These are phyloP conservation scores for Cronartium ribicola DNA, from an alignment of 1,284 basidiomycete genomes.

Conservation along the genomic window DNA sequence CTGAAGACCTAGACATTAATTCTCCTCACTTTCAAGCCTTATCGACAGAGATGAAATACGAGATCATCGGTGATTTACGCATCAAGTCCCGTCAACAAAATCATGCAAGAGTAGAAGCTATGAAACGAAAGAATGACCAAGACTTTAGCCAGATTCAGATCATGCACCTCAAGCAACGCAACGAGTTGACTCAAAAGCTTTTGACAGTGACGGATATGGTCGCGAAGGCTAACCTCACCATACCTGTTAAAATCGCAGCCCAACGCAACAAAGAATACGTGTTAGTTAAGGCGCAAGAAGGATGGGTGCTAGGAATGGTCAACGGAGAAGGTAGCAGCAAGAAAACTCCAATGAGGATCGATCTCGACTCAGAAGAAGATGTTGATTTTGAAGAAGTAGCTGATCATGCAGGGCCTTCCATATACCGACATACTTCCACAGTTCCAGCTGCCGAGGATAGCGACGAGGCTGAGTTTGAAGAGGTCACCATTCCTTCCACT, in stretches of 20 bases:
- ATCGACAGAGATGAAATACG: slow-evolving; percentile 94
- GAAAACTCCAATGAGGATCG: slow-evolving; percentile 80
- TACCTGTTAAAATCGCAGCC: slow-evolving; percentile 86
- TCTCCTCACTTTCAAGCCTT: slow-evolving; percentile 78
- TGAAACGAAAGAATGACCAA: slow-evolving; percentile 79
- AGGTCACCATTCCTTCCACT: slow-evolving; percentile 45
- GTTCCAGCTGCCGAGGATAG: slow-evolving; percentile 44
- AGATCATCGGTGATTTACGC: slow-evolving; percentile 92
- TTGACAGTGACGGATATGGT: slow-evolving; percentile 87
- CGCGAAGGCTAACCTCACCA: slow-evolving; percentile 77
- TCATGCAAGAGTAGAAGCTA: slow-evolving; percentile 80
- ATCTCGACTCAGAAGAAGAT: slow-evolving; percentile 57
- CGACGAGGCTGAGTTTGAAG: slow-evolving; percentile 48
- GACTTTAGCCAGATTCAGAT: slow-evolving; percentile 97
- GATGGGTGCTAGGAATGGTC: slow-evolving; percentile 86
- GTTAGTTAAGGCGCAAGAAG: slow-evolving; percentile 79
- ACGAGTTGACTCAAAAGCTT: slow-evolving; percentile 89
- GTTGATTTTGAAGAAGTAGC: slow-evolving; percentile 22
- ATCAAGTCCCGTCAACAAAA: slow-evolving; percentile 91
- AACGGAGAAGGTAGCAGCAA: slow-evolving; percentile 62
- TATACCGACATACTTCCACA: slow-evolving; percentile 39
- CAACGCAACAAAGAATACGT: slow-evolving; percentile 92
- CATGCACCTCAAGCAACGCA: slow-evolving; percentile 79
- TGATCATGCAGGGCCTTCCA: not conserved
- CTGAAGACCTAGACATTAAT: slow-evolving; percentile 84